Conservation (phyloP, 2,329 filamentous ascomycete genomes). For the Beauveria sp. region DNA sequence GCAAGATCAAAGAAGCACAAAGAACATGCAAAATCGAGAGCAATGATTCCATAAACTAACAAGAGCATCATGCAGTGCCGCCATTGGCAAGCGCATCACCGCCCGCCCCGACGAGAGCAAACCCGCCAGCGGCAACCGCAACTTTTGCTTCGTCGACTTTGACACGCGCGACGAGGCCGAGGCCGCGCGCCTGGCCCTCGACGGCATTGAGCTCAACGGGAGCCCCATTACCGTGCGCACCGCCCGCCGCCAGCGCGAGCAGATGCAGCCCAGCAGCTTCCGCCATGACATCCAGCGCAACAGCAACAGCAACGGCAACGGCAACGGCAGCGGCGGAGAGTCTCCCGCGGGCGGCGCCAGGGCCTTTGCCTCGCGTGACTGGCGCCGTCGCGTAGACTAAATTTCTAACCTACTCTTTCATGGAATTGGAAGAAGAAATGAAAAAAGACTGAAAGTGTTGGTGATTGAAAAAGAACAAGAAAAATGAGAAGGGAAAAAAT, state of each 20-base stretch:
- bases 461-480: background rate
- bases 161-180: constrained; percentile 44
- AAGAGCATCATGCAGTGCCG: constrained; percentile 12
- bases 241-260: constrained; percentile 8
- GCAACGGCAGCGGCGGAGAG: background rate
- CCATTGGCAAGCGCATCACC: constrained; percentile 46
- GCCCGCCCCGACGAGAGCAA: constrained; percentile 45
- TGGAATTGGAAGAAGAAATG: background rate
- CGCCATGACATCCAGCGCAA: constrained; percentile 7
- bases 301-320: background rate
- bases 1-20: background rate
- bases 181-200: constrained; percentile 37
- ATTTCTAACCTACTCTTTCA: no score
- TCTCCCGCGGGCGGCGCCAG: background rate
- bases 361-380: constrained; percentile 9
- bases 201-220: constrained; percentile 24
- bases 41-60: background rate
- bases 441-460: background rate
- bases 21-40: background rate
- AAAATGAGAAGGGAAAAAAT: background rate
- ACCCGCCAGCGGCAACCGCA: constrained; percentile 44
- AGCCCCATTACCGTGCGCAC: constrained; percentile 10
- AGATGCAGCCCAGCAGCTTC: background rate
- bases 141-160: constrained; percentile 62
- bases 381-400: constrained; percentile 10